These are phyloP conservation scores for Reutealis trisperma DNA, from an alignment of 345 rosid genomes.

Conservation along the genomic window DNA sequence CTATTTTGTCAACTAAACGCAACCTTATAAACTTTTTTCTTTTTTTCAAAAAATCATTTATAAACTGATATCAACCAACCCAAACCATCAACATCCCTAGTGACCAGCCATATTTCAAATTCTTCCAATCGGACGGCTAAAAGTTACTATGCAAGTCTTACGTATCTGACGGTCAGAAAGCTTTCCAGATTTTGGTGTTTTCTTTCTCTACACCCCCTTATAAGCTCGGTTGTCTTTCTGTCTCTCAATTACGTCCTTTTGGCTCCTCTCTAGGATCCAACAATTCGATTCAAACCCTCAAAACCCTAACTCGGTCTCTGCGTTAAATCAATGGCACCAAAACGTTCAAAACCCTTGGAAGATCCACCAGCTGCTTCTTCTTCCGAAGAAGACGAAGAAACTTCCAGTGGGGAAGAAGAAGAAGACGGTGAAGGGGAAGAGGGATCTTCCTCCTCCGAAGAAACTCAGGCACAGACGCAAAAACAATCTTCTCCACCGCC, in stretches of 20 bases:
- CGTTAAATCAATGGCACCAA: conserved; percentile 32
- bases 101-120: neutral
- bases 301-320: neutral
- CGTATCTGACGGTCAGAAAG: too few species aligned
- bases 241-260: neutral
- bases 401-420: conserved; percentile 26
- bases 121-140: too few species aligned
- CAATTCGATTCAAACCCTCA: neutral
- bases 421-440: conserved; percentile 28
- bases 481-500: neutral
- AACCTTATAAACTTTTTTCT: too few species aligned
- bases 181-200: too few species aligned
- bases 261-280: too few species aligned
- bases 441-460: conserved; percentile 7
- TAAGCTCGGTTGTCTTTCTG: neutral
- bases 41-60: too few species aligned
- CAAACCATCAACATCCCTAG: too few species aligned
- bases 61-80: too few species aligned
- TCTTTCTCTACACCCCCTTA: neutral
- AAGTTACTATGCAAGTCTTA: too few species aligned
- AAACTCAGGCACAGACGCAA: neutral
- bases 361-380: conserved; percentile 36
- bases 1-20: too few species aligned
- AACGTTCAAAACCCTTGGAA: conserved; percentile 29
- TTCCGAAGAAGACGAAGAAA: conserved; percentile 25